These are phyloP conservation scores for Dillenia suffruticosa DNA, from an alignment of 164 flowering plant species.

Conservation along the genomic window DNA sequence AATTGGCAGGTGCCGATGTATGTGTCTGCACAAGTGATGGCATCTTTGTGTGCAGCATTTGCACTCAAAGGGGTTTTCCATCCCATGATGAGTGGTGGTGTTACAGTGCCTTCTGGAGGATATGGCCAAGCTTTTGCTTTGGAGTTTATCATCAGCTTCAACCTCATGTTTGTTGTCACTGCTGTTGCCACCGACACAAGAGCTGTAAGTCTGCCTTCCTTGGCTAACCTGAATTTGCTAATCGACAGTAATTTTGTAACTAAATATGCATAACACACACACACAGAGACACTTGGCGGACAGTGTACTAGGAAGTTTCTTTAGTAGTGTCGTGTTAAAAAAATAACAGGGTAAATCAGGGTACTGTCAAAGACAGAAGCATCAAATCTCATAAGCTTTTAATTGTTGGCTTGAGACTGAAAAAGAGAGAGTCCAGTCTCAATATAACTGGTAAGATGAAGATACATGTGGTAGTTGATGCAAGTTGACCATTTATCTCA, in stretches of 20 bases:
- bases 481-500: too few relatives aligned
- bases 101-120: constrained; percentile 62
- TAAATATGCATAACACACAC: too few relatives aligned
- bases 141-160: constrained; percentile 80
- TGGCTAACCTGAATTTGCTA: neutral
- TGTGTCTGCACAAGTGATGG: constrained; percentile 66
- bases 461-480: too few relatives aligned
- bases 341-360: too few relatives aligned
- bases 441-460: too few relatives aligned
- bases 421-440: too few relatives aligned
- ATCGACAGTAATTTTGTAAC: neutral
- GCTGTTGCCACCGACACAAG: constrained; percentile 88
- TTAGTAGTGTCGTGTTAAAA: too few relatives aligned
- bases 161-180: constrained; percentile 92
- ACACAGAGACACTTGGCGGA: too few relatives aligned
- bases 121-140: constrained; percentile 65
- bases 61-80: constrained; percentile 54
- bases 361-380: too few relatives aligned
- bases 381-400: too few relatives aligned
- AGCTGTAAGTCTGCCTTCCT: constrained; percentile 52
- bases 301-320: too few relatives aligned
- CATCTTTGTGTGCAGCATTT: constrained; percentile 74
- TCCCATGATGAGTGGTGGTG: constrained; percentile 74
- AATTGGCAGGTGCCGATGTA: constrained; percentile 66
- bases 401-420: too few relatives aligned